Evolutionary conservation across 2,329 filamentous ascomycete species (phyloP).

Genomic region (Clarireedia hainanense): DNA sequence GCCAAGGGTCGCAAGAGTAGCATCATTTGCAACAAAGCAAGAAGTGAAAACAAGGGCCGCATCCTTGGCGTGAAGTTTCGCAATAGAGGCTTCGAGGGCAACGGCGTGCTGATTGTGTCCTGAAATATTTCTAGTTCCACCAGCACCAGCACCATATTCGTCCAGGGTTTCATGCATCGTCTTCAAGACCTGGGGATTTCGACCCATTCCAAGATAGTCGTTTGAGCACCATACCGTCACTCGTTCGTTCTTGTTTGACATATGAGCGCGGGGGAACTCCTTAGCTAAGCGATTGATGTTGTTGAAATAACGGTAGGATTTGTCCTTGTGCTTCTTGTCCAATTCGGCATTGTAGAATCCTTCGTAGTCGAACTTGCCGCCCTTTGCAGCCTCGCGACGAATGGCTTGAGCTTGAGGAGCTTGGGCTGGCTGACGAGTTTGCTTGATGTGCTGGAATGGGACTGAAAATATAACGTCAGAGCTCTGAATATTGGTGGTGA

Average conservation of each 20-base stretch:
- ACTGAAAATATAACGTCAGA: slow-evolving; percentile 22
- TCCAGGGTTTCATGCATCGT: slow-evolving; percentile 94
- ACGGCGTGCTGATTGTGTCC: slow-evolving; percentile 96
- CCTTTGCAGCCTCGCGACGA: slow-evolving; percentile 21
- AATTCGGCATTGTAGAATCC: slow-evolving; percentile 80
- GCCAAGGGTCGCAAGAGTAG: slow-evolving; percentile 90
- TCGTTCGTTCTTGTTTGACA: slow-evolving; percentile 70
- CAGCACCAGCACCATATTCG: slow-evolving; percentile 88
- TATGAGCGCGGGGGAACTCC: slow-evolving; percentile 93
- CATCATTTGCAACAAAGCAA: slow-evolving; percentile 97
- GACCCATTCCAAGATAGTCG: slow-evolving; percentile 96
- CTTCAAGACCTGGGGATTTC: slow-evolving; percentile 77
- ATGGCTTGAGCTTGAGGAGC: slow-evolving; percentile 14
- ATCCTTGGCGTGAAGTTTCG: slow-evolving; percentile 86
- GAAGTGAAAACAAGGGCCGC: slow-evolving; percentile 91
- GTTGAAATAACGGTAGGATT: slow-evolving; percentile 99
- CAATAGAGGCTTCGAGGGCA: slow-evolving; percentile 70
- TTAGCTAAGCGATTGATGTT: slow-evolving; percentile 98
- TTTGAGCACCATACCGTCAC: slow-evolving; percentile 99
- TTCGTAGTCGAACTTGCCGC: slow-evolving; percentile 79
- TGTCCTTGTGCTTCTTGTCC: slow-evolving; percentile 99
- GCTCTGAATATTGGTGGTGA: not conserved
- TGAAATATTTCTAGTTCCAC: slow-evolving; percentile 94
- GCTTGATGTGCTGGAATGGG: slow-evolving; percentile 25
- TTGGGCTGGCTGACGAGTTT: slow-evolving; percentile 20